Percentiles rank a stretch among this genome's conserved stretches.
Conservation (phyloP, 2,329 filamentous ascomycete genomes). For the Alternaria viburni region DNA sequence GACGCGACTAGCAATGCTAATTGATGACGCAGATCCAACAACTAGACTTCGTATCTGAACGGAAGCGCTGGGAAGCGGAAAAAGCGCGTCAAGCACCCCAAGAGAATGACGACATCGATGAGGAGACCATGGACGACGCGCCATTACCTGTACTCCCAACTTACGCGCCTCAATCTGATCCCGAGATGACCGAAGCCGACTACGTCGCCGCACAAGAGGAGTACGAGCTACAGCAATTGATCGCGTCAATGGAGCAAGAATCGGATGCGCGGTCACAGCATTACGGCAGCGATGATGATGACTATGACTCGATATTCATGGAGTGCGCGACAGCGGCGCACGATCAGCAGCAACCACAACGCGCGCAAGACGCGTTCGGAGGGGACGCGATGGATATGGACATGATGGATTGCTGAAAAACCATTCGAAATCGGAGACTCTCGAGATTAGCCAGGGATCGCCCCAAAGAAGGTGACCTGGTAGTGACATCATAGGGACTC, state of each 20-base stretch:
- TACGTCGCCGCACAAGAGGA: constrained; percentile 51
- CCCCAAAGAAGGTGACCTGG: neutral
- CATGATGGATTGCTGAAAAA: constrained; percentile 30
- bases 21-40: constrained; percentile 51
- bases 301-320: constrained; percentile 69
- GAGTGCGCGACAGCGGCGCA: constrained; percentile 59
- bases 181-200: constrained; percentile 47
- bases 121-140: constrained; percentile 27
- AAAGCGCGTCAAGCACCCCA: constrained; percentile 51
- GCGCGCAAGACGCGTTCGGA: constrained; percentile 2
- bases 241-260: constrained; percentile 52
- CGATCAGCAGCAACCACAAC: constrained; percentile 40
- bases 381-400: constrained; percentile 49
- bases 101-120: constrained; percentile 30
- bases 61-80: constrained; percentile 54
- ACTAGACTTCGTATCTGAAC: constrained; percentile 53
- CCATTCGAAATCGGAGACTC: neutral
- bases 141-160: constrained; percentile 5
- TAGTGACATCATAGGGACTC: neutral
- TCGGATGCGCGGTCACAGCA: constrained; percentile 33
- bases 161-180: constrained; percentile 13
- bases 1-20: constrained; percentile 3
- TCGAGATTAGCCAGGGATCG: neutral
- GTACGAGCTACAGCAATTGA: constrained; percentile 53
- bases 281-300: constrained; percentile 63